phyloP scores from a whole-genome alignment of 2,329 filamentous ascomycete species.

The Mycogone perniciosa region DNA sequence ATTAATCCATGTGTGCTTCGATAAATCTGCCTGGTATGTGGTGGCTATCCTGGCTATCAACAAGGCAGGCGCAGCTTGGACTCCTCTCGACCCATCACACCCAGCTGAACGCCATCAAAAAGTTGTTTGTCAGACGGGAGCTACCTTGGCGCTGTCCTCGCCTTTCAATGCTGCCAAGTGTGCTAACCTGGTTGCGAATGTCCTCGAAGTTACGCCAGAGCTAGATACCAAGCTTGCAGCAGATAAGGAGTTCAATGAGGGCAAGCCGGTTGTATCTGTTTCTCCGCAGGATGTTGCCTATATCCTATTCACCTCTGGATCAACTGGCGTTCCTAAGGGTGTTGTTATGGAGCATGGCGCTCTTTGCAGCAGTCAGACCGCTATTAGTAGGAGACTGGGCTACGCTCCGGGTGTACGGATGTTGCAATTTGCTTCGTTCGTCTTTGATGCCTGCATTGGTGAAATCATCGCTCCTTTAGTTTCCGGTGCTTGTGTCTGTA shows the following conservation, averaged over 20 bases:
- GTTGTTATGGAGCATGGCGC: conserved; percentile 15
- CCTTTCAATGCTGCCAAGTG: conserved; percentile 1
- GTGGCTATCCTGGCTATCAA: conserved; percentile 9
- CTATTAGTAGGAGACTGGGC: conserved; percentile 1
- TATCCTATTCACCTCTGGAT: conserved; percentile 17
- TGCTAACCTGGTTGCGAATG: background rate
- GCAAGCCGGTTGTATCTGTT: background rate
- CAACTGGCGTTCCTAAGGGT: conserved; percentile 17
- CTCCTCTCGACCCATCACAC: conserved; percentile 9
- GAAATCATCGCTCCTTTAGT: conserved; percentile 7
- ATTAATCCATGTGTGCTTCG: conserved; percentile 5
- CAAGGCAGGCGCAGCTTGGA: conserved; percentile 10
- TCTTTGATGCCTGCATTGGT: conserved; percentile 10
- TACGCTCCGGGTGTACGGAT: conserved; percentile 2
- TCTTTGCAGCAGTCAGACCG: conserved; percentile 7
- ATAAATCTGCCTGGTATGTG: conserved; percentile 8
- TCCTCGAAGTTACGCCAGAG: background rate
- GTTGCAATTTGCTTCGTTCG: conserved; percentile 12
- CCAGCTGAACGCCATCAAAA: conserved; percentile 7
- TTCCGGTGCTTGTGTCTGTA: conserved; percentile 12
- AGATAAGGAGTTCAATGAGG: conserved; percentile 35
- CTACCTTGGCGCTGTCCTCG: conserved; percentile 9
- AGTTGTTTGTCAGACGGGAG: conserved; percentile 9
- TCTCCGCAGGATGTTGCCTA: conserved; percentile 9
- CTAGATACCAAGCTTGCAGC: background rate